Conservation (phyloP, 371 early-diverging fungal species). For the Syncephalastrum racemosum region DNA sequence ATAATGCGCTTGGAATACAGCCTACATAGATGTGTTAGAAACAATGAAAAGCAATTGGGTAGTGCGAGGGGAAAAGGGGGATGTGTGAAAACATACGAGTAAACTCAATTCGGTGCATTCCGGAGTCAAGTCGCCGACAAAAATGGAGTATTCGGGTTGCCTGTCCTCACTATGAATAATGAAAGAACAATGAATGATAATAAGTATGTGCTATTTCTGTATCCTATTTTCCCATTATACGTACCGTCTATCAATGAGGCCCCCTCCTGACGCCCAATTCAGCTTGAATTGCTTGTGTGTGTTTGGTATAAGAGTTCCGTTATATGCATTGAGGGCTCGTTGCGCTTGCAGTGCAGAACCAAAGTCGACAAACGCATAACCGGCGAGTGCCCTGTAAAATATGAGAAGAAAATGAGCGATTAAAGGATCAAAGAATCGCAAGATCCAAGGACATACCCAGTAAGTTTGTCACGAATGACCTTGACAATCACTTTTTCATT, state of each 20-base stretch:
- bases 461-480: conserved; percentile 79
- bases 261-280: conserved; percentile 69
- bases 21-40: conserved; percentile 24
- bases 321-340: conserved; percentile 45
- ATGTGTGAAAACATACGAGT: conserved; percentile 47
- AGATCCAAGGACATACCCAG: conserved; percentile 58
- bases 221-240: conserved; percentile 15
- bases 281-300: conserved; percentile 79
- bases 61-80: neutral
- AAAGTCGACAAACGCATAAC: conserved; percentile 82
- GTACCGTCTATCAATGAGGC: conserved; percentile 47
- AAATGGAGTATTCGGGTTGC: conserved; percentile 77
- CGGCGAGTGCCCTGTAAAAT: conserved; percentile 32
- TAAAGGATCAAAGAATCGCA: conserved; percentile 63
- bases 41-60: conserved; percentile 2
- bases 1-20: conserved; percentile 63
- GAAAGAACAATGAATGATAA: neutral
- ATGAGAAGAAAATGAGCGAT: conserved; percentile 12
- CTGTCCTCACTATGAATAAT: conserved; percentile 47
- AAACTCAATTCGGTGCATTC: conserved; percentile 74
- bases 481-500: conserved; percentile 82
- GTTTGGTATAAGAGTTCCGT: conserved; percentile 80
- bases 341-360: conserved; percentile 39
- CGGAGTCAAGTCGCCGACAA: conserved; percentile 84
- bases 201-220: conserved; percentile 50